Evolutionary conservation across 2,329 filamentous ascomycete genomes (phyloP).

Genomic region (Pseudogymnoascus sp.): DNA sequence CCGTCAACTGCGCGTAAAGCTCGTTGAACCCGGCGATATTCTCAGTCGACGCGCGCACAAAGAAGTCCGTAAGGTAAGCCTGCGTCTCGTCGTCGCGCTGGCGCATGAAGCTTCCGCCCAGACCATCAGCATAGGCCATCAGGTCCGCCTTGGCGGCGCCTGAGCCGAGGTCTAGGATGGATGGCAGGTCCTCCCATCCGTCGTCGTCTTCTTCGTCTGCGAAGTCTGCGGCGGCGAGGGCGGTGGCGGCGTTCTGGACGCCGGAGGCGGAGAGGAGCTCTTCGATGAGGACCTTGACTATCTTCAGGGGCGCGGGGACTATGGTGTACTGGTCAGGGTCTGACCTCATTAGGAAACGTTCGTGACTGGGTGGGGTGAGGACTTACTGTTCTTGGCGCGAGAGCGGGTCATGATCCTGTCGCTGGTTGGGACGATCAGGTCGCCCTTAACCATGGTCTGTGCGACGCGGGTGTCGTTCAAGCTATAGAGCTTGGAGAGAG

Average conservation of each 20-base stretch:
- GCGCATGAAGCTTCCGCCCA: constrained; percentile 44
- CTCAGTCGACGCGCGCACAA: constrained; percentile 39
- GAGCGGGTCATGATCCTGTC: constrained; percentile 91
- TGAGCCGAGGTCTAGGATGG: constrained; percentile 64
- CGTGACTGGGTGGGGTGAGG: constrained; percentile 18
- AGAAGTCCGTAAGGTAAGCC: constrained; percentile 75
- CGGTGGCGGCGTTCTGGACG: constrained; percentile 47
- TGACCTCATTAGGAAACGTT: constrained; percentile 28
- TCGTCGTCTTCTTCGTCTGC: constrained; percentile 65
- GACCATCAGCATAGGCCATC: constrained; percentile 65
- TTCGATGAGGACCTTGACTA: constrained; percentile 89
- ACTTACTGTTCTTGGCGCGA: constrained; percentile 70
- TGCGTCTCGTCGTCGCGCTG: constrained; percentile 87
- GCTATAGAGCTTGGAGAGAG: constrained; percentile 82
- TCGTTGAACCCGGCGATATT: constrained; percentile 32
- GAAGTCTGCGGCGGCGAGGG: constrained; percentile 47
- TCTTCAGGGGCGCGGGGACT: constrained; percentile 84
- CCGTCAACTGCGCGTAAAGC: constrained; percentile 28
- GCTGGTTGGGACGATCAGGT: constrained; percentile 72
- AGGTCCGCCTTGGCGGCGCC: constrained; percentile 64
- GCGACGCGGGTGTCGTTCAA: constrained; percentile 73
- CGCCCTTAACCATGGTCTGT: constrained; percentile 80
- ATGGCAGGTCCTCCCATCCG: constrained; percentile 79
- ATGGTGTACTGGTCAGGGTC: constrained; percentile 85
- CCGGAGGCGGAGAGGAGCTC: constrained; percentile 80